phyloP scores from a whole-genome alignment of 2,329 filamentous ascomycete species.

The Biscogniauxia marginata region DNA sequence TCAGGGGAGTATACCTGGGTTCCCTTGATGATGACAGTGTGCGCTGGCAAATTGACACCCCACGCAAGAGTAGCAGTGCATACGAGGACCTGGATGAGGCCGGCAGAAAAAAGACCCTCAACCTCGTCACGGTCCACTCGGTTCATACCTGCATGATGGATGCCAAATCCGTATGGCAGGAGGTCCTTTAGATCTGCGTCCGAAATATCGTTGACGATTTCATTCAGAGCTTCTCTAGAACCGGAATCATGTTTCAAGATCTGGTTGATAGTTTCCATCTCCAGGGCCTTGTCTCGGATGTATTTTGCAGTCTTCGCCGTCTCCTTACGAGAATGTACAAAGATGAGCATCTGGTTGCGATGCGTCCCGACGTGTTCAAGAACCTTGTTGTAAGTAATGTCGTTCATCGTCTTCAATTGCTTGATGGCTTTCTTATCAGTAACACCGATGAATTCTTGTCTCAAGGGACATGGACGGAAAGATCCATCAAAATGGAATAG shows the following conservation, averaged over 20 bases:
- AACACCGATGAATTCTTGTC: slow-evolving; percentile 95
- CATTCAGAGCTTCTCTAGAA: slow-evolving; percentile 81
- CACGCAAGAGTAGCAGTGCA: slow-evolving; percentile 98
- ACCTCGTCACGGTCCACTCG: slow-evolving; percentile 92
- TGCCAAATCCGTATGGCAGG: slow-evolving; percentile 93
- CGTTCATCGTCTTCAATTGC: slow-evolving; percentile 98
- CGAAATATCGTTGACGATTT: slow-evolving; percentile 78
- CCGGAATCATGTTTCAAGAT: slow-evolving; percentile 92
- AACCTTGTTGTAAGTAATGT: slow-evolving; percentile 96
- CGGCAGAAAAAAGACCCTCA: slow-evolving; percentile 89
- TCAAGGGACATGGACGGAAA: slow-evolving; percentile 88
- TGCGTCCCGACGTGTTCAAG: slow-evolving; percentile 92
- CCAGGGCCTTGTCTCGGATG: slow-evolving; percentile 94
- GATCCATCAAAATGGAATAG: slow-evolving; percentile 96
- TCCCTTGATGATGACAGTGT: slow-evolving; percentile 98
- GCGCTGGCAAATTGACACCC: slow-evolving; percentile 97
- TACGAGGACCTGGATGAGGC: slow-evolving; percentile 89
- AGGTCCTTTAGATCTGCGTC: slow-evolving; percentile 91
- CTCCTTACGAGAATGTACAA: slow-evolving; percentile 97
- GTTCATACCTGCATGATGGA: slow-evolving; percentile 97
- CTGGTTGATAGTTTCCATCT: slow-evolving; percentile 94
- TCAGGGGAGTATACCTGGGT: slow-evolving; percentile 98
- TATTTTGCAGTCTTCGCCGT: slow-evolving; percentile 97
- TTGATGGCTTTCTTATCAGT: slow-evolving; percentile 99
- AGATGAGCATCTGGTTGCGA: slow-evolving; percentile 97